phyloP scores from a whole-genome alignment of 2,329 filamentous ascomycete genomes.

The Sclerotinia minor region DNA sequence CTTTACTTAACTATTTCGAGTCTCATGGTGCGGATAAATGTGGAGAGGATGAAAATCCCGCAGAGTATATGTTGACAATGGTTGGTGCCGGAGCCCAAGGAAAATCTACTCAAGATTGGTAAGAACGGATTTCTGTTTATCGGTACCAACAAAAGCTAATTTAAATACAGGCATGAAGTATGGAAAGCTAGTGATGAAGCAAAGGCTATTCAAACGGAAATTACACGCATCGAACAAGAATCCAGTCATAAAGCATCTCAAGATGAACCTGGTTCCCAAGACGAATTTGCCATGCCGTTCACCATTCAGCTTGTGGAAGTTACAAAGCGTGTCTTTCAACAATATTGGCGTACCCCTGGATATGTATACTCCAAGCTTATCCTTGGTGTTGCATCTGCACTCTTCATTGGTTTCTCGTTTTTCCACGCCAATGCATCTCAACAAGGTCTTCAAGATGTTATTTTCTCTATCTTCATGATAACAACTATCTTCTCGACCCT shows the following conservation, averaged over 20 bases:
- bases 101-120: slow-evolving; percentile 59
- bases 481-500: slow-evolving; percentile 68
- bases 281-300: slow-evolving; percentile 79
- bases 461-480: slow-evolving; percentile 73
- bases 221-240: slow-evolving; percentile 37
- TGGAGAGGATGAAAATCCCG: slow-evolving; percentile 71
- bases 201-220: slow-evolving; percentile 40
- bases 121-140: neutral
- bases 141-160: neutral
- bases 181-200: slow-evolving; percentile 44
- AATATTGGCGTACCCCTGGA: slow-evolving; percentile 75
- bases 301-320: slow-evolving; percentile 63
- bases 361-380: slow-evolving; percentile 73
- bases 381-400: slow-evolving; percentile 51
- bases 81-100: slow-evolving; percentile 63
- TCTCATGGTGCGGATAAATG: slow-evolving; percentile 66
- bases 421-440: slow-evolving; percentile 59
- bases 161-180: slow-evolving; percentile 40
- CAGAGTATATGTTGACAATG: slow-evolving; percentile 58
- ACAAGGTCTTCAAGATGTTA: slow-evolving; percentile 68
- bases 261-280: slow-evolving; percentile 51
- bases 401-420: slow-evolving; percentile 70
- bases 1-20: slow-evolving; percentile 66
- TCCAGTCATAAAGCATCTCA: slow-evolving; percentile 54
- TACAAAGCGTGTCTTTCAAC: slow-evolving; percentile 67